These are phyloP conservation scores for Thielaviopsis ethacetica DNA, from an alignment of 2,329 filamentous ascomycete genomes.

Conservation along the genomic window DNA sequence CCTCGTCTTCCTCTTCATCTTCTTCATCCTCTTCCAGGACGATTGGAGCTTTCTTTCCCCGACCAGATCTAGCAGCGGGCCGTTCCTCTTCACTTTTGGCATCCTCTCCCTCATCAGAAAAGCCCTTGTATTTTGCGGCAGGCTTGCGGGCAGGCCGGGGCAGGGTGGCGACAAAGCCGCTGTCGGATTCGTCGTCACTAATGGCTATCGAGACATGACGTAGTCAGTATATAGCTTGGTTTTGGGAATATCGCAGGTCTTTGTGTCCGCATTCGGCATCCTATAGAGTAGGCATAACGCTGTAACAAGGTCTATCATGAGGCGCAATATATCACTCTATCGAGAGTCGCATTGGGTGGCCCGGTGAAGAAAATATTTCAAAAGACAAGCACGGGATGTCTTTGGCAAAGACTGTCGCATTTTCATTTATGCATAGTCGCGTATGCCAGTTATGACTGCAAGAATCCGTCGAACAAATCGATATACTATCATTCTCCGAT, in stretches of 20 bases:
- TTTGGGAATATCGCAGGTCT: too few relatives aligned
- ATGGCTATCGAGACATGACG: background rate
- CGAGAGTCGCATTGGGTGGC: too few relatives aligned
- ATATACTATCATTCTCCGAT: too few relatives aligned
- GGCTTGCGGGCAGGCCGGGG: background rate
- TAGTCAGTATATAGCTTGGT: background rate
- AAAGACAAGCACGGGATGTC: too few relatives aligned
- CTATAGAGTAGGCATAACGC: background rate
- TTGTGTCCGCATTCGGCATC: background rate
- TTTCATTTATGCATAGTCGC: too few relatives aligned
- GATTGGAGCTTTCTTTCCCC: background rate
- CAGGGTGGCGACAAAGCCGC: background rate
- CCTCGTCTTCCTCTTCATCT: constrained; percentile 13
- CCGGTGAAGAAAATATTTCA: too few relatives aligned
- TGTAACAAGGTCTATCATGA: background rate
- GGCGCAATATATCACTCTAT: background rate
- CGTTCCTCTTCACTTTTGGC: background rate
- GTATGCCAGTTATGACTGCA: too few relatives aligned
- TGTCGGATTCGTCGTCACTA: constrained; percentile 6
- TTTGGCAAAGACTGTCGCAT: too few relatives aligned
- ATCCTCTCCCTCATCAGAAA: background rate
- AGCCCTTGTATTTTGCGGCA: background rate
- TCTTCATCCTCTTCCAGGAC: background rate
- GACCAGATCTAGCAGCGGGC: background rate
- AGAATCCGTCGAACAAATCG: too few relatives aligned